Conservation (phyloP, 306 rosid genomes). For the Rosa persica region DNA sequence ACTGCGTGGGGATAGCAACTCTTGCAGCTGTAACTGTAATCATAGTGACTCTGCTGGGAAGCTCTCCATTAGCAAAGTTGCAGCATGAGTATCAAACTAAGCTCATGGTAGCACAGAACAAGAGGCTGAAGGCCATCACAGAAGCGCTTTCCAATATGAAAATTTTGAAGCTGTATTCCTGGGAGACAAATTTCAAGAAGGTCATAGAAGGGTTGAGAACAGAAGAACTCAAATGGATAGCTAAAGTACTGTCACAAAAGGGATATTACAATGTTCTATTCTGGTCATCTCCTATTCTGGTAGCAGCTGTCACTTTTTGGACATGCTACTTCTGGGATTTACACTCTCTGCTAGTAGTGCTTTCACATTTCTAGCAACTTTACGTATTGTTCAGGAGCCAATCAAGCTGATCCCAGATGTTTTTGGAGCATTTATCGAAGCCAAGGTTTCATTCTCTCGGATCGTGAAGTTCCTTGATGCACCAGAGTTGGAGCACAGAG, state of each 20-base stretch:
- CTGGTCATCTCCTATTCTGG: conserved; percentile 33
- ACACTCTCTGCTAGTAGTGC: conserved; percentile 23
- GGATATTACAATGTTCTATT: conserved; percentile 23
- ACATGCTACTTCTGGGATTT: conserved; percentile 32
- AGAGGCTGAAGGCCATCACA: conserved; percentile 22
- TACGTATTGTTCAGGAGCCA: conserved; percentile 37
- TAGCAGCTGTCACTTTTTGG: conserved; percentile 33
- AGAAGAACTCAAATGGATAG: conserved; percentile 27
- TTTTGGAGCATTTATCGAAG: conserved; percentile 34
- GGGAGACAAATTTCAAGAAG: conserved; percentile 33
- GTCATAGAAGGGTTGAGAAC: conserved; percentile 22
- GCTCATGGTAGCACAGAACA: conserved; percentile 27
- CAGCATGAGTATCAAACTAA: conserved; percentile 30
- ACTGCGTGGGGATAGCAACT: conserved; percentile 25
- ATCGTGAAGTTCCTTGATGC: conserved; percentile 33
- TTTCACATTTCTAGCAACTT: conserved; percentile 32
- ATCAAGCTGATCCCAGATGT: conserved; percentile 31
- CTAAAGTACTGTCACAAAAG: conserved; percentile 18
- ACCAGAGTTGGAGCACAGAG: conserved; percentile 23
- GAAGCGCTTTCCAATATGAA: conserved; percentile 37
- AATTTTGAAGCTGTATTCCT: conserved; percentile 38
- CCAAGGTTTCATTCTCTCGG: conserved; percentile 31
- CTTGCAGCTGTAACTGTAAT: conserved; percentile 28
- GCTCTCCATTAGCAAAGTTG: conserved; percentile 30
- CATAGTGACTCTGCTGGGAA: conserved; percentile 19